Conservation (phyloP, 2,329 filamentous ascomycete species). For the Venturia aucupariae region DNA sequence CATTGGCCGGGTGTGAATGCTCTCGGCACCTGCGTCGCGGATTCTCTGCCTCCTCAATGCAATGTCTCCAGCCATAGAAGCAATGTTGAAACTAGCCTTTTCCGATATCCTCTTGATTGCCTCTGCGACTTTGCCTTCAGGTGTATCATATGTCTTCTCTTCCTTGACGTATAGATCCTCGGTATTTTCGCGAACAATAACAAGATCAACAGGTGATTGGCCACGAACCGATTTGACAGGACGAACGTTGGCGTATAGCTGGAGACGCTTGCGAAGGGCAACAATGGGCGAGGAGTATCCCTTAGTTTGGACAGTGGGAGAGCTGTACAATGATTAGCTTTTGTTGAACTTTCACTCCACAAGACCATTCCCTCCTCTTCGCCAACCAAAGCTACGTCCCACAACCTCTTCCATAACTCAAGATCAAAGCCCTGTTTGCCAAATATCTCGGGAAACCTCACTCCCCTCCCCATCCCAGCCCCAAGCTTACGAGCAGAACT, state of each 20-base stretch:
- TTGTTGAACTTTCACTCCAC: not conserved
- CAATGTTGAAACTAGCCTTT: slow-evolving; percentile 75
- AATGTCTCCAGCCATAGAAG: slow-evolving; percentile 89
- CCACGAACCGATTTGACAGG: slow-evolving; percentile 78
- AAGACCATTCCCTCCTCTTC: not conserved
- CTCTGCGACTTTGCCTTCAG: slow-evolving; percentile 77
- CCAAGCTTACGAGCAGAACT: too few species aligned
- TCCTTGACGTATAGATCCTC: slow-evolving; percentile 98
- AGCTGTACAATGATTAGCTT: slow-evolving; percentile 39
- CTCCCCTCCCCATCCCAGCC: not conserved
- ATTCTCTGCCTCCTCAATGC: slow-evolving; percentile 78
- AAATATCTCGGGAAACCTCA: not conserved
- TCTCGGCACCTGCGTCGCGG: slow-evolving; percentile 48
- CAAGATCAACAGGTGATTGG: slow-evolving; percentile 73
- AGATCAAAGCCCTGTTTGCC: not conserved
- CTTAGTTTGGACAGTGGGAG: slow-evolving; percentile 78
- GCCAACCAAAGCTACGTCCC: not conserved
- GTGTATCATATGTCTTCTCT: slow-evolving; percentile 70
- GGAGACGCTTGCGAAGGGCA: slow-evolving; percentile 86
- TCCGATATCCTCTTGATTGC: slow-evolving; percentile 96
- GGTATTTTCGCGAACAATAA: slow-evolving; percentile 98
- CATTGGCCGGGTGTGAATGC: slow-evolving; percentile 59
- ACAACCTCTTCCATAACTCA: not conserved
- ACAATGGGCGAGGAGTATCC: slow-evolving; percentile 97
- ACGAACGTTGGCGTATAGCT: slow-evolving; percentile 94